Evolutionary conservation across 345 rosid genomes (phyloP).

Genomic region (Tarenaya hassleriana): DNA sequence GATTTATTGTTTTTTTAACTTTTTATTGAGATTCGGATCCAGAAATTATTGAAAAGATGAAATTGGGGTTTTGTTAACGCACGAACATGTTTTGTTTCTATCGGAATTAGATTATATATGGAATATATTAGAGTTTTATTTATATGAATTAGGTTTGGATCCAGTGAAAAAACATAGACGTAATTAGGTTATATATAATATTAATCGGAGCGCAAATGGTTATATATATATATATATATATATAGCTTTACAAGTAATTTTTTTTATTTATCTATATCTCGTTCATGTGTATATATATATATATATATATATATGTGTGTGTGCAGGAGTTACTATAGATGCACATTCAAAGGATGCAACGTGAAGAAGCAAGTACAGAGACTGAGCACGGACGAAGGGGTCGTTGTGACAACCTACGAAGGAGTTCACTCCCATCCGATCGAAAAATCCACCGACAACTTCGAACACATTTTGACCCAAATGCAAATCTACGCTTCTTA

Average conservation of each 20-base stretch:
- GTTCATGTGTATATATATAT: no score
- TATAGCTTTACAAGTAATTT: no score
- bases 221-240: no score
- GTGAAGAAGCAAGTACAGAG: constrained; percentile 97
- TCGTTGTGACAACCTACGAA: constrained; percentile 89
- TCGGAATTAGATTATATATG: no score
- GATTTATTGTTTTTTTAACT: background rate
- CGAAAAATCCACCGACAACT: constrained; percentile 66
- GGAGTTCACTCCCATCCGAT: constrained; percentile 83
- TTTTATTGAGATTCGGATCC: background rate
- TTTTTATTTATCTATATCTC: no score
- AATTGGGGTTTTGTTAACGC: constrained; percentile 6
- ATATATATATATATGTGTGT: background rate
- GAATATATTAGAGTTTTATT: no score
- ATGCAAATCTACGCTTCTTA: constrained; percentile 68
- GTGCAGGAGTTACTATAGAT: constrained; percentile 85
- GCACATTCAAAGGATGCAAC: constrained; percentile 77
- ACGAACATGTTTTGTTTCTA: no score
- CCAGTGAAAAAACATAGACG: no score
- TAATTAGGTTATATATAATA: no score
- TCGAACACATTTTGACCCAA: constrained; percentile 81
- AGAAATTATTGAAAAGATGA: no score
- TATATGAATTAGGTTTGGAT: no score
- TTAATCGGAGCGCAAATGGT: no score
- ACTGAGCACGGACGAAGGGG: constrained; percentile 71